These are phyloP conservation scores for Zygosaccharomyces pseudobailii DNA, from an alignment of 1,139 yeast genomes.

Conservation along the genomic window DNA sequence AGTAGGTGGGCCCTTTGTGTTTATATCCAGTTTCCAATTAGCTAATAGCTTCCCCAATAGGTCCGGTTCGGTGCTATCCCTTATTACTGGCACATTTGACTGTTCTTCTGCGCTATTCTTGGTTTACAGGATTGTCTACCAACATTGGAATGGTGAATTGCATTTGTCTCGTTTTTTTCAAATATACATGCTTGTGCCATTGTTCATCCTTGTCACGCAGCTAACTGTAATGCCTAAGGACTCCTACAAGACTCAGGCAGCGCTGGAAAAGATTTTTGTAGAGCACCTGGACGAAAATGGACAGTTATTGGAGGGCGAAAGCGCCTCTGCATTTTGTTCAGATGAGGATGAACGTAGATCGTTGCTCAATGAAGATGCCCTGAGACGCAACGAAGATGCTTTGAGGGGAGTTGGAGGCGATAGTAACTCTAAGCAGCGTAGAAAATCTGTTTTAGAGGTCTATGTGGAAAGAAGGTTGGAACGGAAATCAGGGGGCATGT, in stretches of 20 bases:
- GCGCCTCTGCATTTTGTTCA: constrained; percentile 29
- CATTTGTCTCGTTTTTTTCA: constrained; percentile 56
- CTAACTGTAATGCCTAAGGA: constrained; percentile 70
- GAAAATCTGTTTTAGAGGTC: constrained; percentile 58
- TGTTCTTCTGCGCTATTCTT: constrained; percentile 71
- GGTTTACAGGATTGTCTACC: constrained; percentile 59
- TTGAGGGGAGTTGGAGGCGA: neutral
- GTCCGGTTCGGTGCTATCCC: constrained; percentile 67
- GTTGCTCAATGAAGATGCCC: constrained; percentile 16
- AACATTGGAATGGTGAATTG: constrained; percentile 36
- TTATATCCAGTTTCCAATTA: constrained; percentile 73
- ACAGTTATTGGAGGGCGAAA: constrained; percentile 32
- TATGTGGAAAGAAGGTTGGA: constrained; percentile 52
- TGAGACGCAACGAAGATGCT: constrained; percentile 6
- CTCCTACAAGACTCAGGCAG: constrained; percentile 67
- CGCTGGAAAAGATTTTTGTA: constrained; percentile 61
- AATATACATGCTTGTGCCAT: constrained; percentile 63
- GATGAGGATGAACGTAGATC: constrained; percentile 32
- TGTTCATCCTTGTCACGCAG: constrained; percentile 70
- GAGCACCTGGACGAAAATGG: constrained; percentile 62
- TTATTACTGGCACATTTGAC: constrained; percentile 74
- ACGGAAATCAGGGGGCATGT: constrained; percentile 63
- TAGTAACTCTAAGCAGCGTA: constrained; percentile 19
- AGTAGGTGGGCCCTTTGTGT: constrained; percentile 77
- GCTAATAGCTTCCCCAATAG: constrained; percentile 67